phyloP scores from a whole-genome alignment of 2,329 filamentous ascomycete genomes.

The Stromatinia cepivora region DNA sequence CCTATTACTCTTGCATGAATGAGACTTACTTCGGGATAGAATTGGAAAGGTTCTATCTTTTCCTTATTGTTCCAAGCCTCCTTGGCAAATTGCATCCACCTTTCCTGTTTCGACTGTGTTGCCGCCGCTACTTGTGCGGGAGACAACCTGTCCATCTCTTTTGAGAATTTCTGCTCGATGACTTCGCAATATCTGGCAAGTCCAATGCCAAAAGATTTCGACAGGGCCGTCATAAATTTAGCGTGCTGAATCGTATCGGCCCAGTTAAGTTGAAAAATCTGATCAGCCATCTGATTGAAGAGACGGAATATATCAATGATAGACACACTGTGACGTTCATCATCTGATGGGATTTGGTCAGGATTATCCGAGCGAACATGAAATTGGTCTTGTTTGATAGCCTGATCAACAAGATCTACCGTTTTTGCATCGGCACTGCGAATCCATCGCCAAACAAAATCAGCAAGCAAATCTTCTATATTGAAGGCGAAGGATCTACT shows the following conservation, averaged over 20 bases:
- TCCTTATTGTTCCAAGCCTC: constrained; percentile 91
- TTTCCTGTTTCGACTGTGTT: constrained; percentile 82
- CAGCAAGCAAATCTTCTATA: constrained; percentile 80
- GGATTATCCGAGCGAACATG: constrained; percentile 67
- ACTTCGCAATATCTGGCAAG: constrained; percentile 89
- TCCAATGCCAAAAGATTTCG: constrained; percentile 79
- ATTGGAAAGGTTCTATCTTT: constrained; percentile 94
- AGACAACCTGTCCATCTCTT: constrained; percentile 90
- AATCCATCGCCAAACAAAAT: constrained; percentile 97
- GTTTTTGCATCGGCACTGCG: constrained; percentile 76
- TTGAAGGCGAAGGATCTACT: constrained; percentile 78
- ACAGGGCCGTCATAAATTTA: constrained; percentile 92
- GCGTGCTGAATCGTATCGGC: constrained; percentile 91
- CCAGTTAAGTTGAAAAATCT: constrained; percentile 85
- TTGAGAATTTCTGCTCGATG: constrained; percentile 79
- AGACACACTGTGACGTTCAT: constrained; percentile 88
- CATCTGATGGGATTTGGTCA: constrained; percentile 66
- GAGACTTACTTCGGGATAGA: constrained; percentile 76
- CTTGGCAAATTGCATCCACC: constrained; percentile 88
- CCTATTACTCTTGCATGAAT: not conserved
- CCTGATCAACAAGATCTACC: constrained; percentile 81
- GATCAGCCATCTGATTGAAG: constrained; percentile 88
- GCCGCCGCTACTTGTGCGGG: constrained; percentile 81
- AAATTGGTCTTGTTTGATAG: constrained; percentile 88
- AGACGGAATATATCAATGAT: constrained; percentile 91